Evolutionary conservation across 176 grass and related monocot species (phyloP).

Genomic region (Triticum monococcum): DNA sequence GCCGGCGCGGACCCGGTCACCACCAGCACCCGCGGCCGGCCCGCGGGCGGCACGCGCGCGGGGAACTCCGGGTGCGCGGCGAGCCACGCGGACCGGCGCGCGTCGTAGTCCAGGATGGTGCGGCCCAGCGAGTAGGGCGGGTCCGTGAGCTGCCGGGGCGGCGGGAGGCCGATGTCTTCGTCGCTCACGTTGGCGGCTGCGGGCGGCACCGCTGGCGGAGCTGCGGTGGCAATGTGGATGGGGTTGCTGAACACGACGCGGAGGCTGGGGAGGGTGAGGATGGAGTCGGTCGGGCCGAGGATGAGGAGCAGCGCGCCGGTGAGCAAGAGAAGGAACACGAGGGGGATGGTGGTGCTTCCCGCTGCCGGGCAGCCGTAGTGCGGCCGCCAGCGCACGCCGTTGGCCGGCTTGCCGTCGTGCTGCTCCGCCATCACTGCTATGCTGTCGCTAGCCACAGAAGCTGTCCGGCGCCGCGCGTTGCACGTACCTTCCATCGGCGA

Average conservation of each 20-base stretch:
- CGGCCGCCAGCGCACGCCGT: background rate
- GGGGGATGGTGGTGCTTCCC: background rate
- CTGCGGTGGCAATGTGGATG: background rate
- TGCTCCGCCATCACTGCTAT: constrained; percentile 21
- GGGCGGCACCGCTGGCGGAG: background rate
- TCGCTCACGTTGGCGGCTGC: constrained; percentile 17
- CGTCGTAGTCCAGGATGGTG: constrained; percentile 72
- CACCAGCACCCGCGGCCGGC: constrained; percentile 70
- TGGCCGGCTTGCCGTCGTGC: background rate
- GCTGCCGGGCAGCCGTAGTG: background rate
- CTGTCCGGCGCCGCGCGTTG: background rate
- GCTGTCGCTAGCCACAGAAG: background rate
- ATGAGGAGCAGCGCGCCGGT: constrained; percentile 17
- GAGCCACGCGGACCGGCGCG: constrained; percentile 64
- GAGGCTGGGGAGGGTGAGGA: constrained; percentile 26
- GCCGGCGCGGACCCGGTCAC: constrained; percentile 74
- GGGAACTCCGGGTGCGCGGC: constrained; percentile 56
- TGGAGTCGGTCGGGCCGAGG: constrained; percentile 15
- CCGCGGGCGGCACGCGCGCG: background rate
- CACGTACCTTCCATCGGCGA: background rate
- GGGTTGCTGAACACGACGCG: constrained; percentile 28
- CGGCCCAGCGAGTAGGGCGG: constrained; percentile 68
- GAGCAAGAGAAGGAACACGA: background rate
- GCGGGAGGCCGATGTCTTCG: constrained; percentile 36
- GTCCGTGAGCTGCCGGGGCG: constrained; percentile 52